Conservation (phyloP, 2,329 filamentous ascomycete species). For the Metarhizium album region DNA sequence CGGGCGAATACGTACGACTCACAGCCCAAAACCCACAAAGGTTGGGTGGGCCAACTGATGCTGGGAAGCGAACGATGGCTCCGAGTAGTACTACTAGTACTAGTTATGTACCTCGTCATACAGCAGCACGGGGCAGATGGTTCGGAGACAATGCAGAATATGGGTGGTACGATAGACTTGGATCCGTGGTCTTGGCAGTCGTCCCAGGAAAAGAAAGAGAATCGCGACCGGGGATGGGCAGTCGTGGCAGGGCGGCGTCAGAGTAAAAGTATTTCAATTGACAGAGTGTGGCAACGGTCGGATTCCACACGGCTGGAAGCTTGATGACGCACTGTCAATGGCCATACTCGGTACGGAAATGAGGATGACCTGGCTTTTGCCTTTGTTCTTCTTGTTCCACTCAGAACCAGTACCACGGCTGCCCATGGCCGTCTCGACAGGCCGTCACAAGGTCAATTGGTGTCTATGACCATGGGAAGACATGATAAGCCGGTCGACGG, state of each 20-base stretch:
- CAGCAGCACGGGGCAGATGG: not conserved
- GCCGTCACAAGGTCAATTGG: too few relatives aligned
- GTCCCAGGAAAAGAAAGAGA: not conserved
- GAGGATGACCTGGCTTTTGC: too few relatives aligned
- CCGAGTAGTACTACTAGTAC: too few relatives aligned
- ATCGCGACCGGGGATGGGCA: not conserved
- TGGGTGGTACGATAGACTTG: not conserved
- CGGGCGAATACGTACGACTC: not conserved
- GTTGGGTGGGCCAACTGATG: conserved; percentile 1
- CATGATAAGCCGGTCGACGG: not conserved
- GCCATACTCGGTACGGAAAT: too few relatives aligned
- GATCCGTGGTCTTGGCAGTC: not conserved
- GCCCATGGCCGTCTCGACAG: not conserved
- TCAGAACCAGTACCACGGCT: too few relatives aligned
- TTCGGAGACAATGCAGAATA: not conserved
- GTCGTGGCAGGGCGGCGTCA: not conserved
- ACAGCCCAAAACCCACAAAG: not conserved
- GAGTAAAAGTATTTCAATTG: not conserved
- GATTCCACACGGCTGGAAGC: not conserved
- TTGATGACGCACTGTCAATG: not conserved
- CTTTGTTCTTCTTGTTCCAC: too few relatives aligned
- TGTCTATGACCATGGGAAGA: too few relatives aligned
- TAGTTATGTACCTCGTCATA: not conserved
- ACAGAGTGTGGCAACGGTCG: not conserved
- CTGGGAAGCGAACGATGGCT: not conserved